phyloP scores from a whole-genome alignment of 2,329 filamentous ascomycete species.

The Arthroderma sp. region DNA sequence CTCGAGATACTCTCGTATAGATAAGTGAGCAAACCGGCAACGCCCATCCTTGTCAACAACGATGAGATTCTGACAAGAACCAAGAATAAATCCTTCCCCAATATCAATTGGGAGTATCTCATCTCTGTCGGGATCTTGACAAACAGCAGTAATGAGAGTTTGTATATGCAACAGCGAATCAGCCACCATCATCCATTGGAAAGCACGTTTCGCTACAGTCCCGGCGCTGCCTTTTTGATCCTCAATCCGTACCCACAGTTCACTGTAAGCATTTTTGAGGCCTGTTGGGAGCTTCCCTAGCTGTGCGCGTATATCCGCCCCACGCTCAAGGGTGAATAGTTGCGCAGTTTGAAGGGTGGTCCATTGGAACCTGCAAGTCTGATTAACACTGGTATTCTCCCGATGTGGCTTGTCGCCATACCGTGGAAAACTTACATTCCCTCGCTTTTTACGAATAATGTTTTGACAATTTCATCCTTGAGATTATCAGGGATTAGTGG shows the following conservation, averaged over 20 bases:
- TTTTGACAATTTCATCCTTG: conserved; percentile 12
- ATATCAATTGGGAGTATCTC: too few relatives aligned
- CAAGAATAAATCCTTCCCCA: conserved; percentile 7
- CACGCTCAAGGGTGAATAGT: conserved; percentile 12
- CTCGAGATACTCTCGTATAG: conserved; percentile 18
- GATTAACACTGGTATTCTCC: too few relatives aligned
- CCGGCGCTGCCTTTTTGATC: conserved; percentile 6
- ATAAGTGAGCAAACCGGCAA: conserved; percentile 17
- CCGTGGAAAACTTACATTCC: conserved; percentile 17
- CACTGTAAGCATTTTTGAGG: conserved; percentile 19
- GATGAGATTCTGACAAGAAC: conserved; percentile 15
- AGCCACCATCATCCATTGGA: conserved; percentile 16
- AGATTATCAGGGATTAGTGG: not conserved
- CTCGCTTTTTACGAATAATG: conserved; percentile 13
- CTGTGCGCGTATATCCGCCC: conserved; percentile 13
- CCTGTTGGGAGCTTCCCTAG: conserved; percentile 19
- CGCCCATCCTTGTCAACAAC: conserved; percentile 10
- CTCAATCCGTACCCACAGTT: conserved; percentile 14
- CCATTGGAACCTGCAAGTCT: conserved; percentile 21
- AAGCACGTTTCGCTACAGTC: conserved; percentile 12
- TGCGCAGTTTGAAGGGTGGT: conserved; percentile 19
- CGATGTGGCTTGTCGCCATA: too few relatives aligned
- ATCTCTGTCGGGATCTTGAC: not conserved
- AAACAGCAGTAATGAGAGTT: conserved; percentile 10
- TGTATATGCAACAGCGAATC: conserved; percentile 6